Conservation (phyloP, 768 basidiomycete genomes). For the Sporobolomyces pararoseus region DNA sequence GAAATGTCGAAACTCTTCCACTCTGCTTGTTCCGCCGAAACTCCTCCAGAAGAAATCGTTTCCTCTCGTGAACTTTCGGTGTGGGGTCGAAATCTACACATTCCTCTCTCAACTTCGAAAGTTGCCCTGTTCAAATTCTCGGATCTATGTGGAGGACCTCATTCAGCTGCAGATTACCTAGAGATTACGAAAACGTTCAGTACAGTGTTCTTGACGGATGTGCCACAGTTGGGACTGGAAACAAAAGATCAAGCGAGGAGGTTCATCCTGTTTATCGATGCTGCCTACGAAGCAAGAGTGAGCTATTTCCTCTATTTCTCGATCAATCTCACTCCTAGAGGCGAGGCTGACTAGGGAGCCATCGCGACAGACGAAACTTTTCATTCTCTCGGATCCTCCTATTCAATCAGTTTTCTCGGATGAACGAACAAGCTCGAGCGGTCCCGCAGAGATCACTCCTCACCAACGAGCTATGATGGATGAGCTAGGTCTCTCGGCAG, state of each 20-base stretch:
- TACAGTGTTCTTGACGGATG: slow-evolving; percentile 79
- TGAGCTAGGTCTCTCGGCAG: slow-evolving; percentile 77
- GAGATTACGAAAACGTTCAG: slow-evolving; percentile 84
- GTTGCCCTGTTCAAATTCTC: slow-evolving; percentile 83
- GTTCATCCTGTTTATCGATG: slow-evolving; percentile 97
- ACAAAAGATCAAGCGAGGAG: slow-evolving; percentile 84
- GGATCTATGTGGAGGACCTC: slow-evolving; percentile 78
- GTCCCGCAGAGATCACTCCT: slow-evolving; percentile 52
- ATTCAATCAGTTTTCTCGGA: slow-evolving; percentile 86
- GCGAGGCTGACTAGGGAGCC: background rate
- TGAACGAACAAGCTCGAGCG: slow-evolving; percentile 48
- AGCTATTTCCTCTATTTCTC: too few species aligned
- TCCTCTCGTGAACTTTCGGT: slow-evolving; percentile 64
- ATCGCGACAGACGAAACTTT: slow-evolving; percentile 69
- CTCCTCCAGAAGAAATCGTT: slow-evolving; percentile 57
- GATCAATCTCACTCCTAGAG: background rate
- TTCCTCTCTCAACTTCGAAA: slow-evolving; percentile 55
- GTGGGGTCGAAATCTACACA: slow-evolving; percentile 81
- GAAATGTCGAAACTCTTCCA: slow-evolving; percentile 83
- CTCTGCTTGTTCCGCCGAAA: slow-evolving; percentile 57
- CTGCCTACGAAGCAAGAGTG: slow-evolving; percentile 52
- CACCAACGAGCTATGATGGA: slow-evolving; percentile 94
- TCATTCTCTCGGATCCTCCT: slow-evolving; percentile 87
- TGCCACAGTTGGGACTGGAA: slow-evolving; percentile 80
- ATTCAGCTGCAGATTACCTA: slow-evolving; percentile 92